Evolutionary conservation across 768 basidiomycete genomes (phyloP).

Genomic region (Exidia glandulosa): DNA sequence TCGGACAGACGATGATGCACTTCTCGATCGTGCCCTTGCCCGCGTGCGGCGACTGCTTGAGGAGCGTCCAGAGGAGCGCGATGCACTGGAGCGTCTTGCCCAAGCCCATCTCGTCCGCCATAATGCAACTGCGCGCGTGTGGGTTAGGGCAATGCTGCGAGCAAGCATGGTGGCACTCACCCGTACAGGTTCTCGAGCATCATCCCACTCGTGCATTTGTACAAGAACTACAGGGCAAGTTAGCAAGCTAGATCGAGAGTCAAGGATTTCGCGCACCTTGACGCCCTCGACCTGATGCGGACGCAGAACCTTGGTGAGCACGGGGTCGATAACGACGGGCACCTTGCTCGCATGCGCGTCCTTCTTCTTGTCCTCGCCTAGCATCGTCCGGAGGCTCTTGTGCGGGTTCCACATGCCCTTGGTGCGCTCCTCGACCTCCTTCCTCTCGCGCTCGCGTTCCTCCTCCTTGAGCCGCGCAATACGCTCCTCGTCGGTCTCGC

Average conservation of each 20-base stretch:
- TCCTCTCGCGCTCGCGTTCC: slow-evolving; percentile 46
- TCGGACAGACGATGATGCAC: slow-evolving; percentile 94
- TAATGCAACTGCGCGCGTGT: slow-evolving; percentile 87
- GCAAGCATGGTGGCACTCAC: too few species aligned
- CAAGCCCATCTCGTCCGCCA: slow-evolving; percentile 99
- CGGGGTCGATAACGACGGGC: slow-evolving; percentile 93
- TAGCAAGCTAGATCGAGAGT: slow-evolving; percentile 1
- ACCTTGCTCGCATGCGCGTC: slow-evolving; percentile 66
- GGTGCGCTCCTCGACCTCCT: slow-evolving; percentile 59
- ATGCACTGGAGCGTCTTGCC: slow-evolving; percentile 97
- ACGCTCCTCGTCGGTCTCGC: slow-evolving; percentile 81
- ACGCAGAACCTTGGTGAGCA: slow-evolving; percentile 73
- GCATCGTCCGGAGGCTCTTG: slow-evolving; percentile 71
- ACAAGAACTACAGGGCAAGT: slow-evolving; percentile 61
- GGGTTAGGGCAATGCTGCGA: neutral
- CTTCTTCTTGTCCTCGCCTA: slow-evolving; percentile 62
- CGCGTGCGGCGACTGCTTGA: slow-evolving; percentile 88
- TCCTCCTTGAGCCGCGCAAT: slow-evolving; percentile 66
- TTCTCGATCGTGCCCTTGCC: slow-evolving; percentile 88
- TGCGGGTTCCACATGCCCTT: slow-evolving; percentile 79
- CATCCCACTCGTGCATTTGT: slow-evolving; percentile 90
- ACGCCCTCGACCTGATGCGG: slow-evolving; percentile 99
- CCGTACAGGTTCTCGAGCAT: slow-evolving; percentile 71
- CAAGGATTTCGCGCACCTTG: slow-evolving; percentile 46
- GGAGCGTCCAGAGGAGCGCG: slow-evolving; percentile 83